Evolutionary conservation across 306 rosid genomes (phyloP).

Genomic region (Prunus kanzakura): DNA sequence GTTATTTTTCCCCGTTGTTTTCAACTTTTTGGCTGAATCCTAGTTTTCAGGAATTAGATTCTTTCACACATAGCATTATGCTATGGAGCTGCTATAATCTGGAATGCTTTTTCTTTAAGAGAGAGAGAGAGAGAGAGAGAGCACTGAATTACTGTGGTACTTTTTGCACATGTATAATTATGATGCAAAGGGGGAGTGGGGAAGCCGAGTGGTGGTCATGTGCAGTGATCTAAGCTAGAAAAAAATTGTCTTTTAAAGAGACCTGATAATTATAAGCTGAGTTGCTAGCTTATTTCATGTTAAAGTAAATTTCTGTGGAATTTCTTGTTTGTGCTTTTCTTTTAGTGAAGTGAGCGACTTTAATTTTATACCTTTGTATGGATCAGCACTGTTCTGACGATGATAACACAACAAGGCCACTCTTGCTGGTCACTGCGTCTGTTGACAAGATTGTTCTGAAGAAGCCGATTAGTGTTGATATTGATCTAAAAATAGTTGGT

Average conservation of each 20-base stretch:
- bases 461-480: slow-evolving; percentile 79
- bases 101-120: not conserved
- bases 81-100: not conserved
- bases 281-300: slow-evolving; percentile 9
- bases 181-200: not conserved
- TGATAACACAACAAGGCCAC: slow-evolving; percentile 81
- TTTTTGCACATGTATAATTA: not conserved
- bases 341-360: not conserved
- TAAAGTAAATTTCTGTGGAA: not conserved
- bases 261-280: not conserved
- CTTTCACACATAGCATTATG: not conserved
- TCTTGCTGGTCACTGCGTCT: slow-evolving; percentile 84
- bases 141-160: not conserved
- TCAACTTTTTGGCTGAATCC: not conserved
- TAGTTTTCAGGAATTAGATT: not conserved
- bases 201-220: not conserved
- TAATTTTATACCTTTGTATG: slow-evolving; percentile 16
- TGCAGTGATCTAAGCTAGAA: not conserved
- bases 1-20: not conserved
- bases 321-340: not conserved
- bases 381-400: slow-evolving; percentile 83
- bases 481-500: slow-evolving; percentile 80
- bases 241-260: not conserved
- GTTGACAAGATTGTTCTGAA: slow-evolving; percentile 88
- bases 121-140: not conserved